Base-by-base conservation (phyloP, 2,329 filamentous ascomycete species). In the Diaporthe helianthi region DNA sequence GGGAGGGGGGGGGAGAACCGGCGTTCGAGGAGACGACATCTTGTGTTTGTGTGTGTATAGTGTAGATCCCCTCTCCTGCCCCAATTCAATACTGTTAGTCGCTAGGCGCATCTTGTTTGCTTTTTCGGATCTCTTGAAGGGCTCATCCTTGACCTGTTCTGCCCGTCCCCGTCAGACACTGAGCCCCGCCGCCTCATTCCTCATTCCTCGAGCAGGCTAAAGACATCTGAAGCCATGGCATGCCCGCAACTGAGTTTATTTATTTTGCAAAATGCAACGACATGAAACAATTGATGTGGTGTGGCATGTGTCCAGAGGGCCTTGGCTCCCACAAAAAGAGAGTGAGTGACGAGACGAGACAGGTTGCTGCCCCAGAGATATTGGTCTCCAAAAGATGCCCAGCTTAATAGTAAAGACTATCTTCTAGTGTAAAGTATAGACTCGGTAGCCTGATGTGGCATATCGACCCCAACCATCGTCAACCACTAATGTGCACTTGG, bases 141-240 rank as follows among this genome's bases (percentile, higher is more conserved):
- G 58, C 58, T 63, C 58, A 63, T 49, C 58, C 58, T 33, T 63
- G 58, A 8, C 13, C 36, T 15, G 36, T 38, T 15, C 36, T 6
- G 19, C 17, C 44, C 58, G 17, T 47, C 41, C n/a, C 58, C 36
- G 26, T 47, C 58, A 63, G 44, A 41, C 58, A 49, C 44, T 19
- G 44, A 26, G 36, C 41, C 58, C 26, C 58, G 58, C 58, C 58
- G 58, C 58, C 58, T 26, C 58, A 33, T 49, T 63, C 58, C 58
- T 26, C 58, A 33, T 49, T 63, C 44, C 41, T 17, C 12, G 2
- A 24, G n/a, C 29, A 36, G 58, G 58, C 58, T 63, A 61, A 31
- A 17, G n/a, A 22, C n/a, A n/a, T n/a, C n/a, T n/a, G n/a, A n/a
- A n/a, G 38, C 55, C 38, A 33, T 47, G 38, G n/a, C 41, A 29